Conservation (phyloP, 148 eudicot species). For the Talinum fruticosum region DNA sequence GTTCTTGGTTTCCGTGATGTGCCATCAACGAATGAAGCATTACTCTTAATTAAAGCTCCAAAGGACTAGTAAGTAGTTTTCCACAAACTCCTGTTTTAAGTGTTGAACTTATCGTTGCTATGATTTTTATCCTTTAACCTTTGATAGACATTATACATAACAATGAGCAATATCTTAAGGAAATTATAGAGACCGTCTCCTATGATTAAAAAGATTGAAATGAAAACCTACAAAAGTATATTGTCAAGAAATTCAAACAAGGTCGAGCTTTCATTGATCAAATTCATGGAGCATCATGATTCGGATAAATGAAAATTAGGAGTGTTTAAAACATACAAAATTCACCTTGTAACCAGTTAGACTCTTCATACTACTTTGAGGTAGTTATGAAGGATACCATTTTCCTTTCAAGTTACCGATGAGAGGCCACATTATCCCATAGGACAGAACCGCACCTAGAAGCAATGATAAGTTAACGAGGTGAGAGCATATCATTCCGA, state of each 20-base stretch:
- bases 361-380: conserved; percentile 63
- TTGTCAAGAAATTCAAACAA: neutral
- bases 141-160: conserved; percentile 33
- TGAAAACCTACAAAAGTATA: conserved; percentile 51
- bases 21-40: neutral
- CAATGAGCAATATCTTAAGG: conserved; percentile 52
- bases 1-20: neutral
- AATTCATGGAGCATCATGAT: neutral
- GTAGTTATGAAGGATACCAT: conserved; percentile 52
- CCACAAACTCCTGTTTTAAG: neutral
- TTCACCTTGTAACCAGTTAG: conserved; percentile 73
- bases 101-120: conserved; percentile 35
- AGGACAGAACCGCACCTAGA: conserved; percentile 66
- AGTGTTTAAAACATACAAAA: neutral
- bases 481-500: conserved; percentile 78
- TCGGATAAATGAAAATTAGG: neutral
- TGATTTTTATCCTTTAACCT: conserved; percentile 40
- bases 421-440: conserved; percentile 83
- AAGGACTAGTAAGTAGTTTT: neutral
- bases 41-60: neutral
- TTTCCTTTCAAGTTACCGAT: conserved; percentile 46
- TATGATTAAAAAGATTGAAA: conserved; percentile 66
- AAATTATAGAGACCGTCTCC: conserved; percentile 83
- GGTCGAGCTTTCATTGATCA: neutral
- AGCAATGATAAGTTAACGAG: conserved; percentile 66